Evolutionary conservation across 148 eudicot genomes (phyloP).

Genomic region (Heliosperma pusillum): DNA sequence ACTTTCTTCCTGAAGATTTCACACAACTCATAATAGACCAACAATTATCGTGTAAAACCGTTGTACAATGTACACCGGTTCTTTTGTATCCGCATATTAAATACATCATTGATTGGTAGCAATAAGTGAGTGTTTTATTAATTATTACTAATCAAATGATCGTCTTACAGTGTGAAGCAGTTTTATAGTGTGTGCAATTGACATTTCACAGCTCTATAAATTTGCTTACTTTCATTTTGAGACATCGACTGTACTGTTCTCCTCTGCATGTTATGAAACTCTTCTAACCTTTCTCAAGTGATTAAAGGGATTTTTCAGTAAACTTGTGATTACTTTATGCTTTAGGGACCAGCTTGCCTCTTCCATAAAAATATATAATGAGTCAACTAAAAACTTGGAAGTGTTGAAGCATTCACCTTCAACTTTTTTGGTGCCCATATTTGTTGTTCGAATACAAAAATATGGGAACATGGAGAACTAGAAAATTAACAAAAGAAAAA

Average conservation of each 20-base stretch:
- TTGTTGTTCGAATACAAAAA: not conserved
- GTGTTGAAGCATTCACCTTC: not conserved
- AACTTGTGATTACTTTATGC: not conserved
- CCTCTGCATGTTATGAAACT: not conserved
- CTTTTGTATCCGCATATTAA: no score
- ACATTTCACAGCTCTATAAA: no score
- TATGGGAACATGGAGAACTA: not conserved
- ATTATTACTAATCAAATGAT: no score
- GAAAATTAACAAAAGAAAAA: not conserved
- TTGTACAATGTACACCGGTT: no score
- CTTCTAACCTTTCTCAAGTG: not conserved
- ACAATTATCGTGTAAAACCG: no score
- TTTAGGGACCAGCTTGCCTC: not conserved
- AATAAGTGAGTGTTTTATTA: no score
- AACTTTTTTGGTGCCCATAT: not conserved
- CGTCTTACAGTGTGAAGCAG: no score
- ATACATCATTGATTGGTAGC: no score
- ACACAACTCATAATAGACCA: not conserved
- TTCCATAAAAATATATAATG: no score
- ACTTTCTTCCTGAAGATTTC: not conserved
- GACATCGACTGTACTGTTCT: not conserved
- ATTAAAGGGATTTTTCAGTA: not conserved
- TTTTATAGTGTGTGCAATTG: no score
- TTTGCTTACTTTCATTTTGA: not conserved
- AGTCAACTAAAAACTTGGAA: no score